Percentiles rank a stretch among this genome's conserved stretches.
phyloP scores from a whole-genome alignment of 805 yeast genomes.

The Wickerhamomyces bisporus region DNA sequence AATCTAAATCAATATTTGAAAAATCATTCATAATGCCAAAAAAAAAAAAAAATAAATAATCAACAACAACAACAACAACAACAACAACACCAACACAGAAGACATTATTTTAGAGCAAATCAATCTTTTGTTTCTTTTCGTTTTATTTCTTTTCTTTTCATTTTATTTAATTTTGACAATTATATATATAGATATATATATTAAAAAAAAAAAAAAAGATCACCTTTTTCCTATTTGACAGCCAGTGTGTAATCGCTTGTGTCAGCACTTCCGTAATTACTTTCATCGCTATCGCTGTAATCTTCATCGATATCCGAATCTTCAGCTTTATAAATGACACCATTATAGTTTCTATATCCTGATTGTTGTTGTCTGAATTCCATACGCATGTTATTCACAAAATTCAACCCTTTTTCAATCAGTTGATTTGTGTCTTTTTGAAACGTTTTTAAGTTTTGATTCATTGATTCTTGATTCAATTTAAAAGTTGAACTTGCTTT shows the following conservation, averaged over 20 bases:
- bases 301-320: too few relatives aligned
- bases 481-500: background rate
- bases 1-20: too few relatives aligned
- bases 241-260: slow-evolving; percentile 22
- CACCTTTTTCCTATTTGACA: slow-evolving; percentile 22
- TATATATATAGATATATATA: too few relatives aligned
- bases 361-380: slow-evolving; percentile 28
- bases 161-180: background rate
- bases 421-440: slow-evolving; percentile 21
- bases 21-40: too few relatives aligned
- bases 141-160: background rate
- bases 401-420: slow-evolving; percentile 16
- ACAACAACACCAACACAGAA: too few relatives aligned
- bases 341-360: slow-evolving; percentile 18
- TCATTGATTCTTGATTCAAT: slow-evolving; percentile 2
- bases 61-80: too few relatives aligned
- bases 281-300: slow-evolving; percentile 19
- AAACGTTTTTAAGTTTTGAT: slow-evolving; percentile 16
- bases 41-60: too few relatives aligned
- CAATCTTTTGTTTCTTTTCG: background rate
- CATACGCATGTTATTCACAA: slow-evolving; percentile 22
- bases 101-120: too few relatives aligned
- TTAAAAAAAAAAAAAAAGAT: too few relatives aligned
- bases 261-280: slow-evolving; percentile 24
- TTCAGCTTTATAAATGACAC: slow-evolving; percentile 12